Evolutionary conservation across 768 basidiomycete species (phyloP).

Genomic region (Leccinum variicolor): DNA sequence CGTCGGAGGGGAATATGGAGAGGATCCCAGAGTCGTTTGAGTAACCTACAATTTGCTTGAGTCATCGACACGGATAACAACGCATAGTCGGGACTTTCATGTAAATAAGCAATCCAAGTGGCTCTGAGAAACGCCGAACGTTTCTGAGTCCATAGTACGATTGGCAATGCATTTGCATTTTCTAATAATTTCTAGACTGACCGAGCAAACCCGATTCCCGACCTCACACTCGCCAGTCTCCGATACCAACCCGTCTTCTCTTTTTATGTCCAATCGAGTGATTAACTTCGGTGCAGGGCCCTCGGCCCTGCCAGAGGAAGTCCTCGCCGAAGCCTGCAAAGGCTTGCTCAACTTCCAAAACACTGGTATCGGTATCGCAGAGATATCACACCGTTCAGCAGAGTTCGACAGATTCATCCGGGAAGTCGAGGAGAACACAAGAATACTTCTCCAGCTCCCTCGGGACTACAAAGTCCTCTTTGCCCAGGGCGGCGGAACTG

Average conservation of each 20-base stretch:
- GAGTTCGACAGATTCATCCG: slow-evolving; percentile 75
- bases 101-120: not conserved
- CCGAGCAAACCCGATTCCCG: not conserved
- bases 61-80: not conserved
- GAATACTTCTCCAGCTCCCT: slow-evolving; percentile 78
- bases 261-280: slow-evolving; percentile 40
- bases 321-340: slow-evolving; percentile 77
- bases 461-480: slow-evolving; percentile 83
- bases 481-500: slow-evolving; percentile 91
- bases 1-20: slow-evolving; percentile 26
- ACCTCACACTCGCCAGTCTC: not conserved
- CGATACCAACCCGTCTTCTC: not conserved
- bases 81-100: not conserved
- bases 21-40: slow-evolving; percentile 24
- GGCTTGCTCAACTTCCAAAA: slow-evolving; percentile 88
- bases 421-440: slow-evolving; percentile 61
- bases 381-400: slow-evolving; percentile 93
- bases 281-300: slow-evolving; percentile 96
- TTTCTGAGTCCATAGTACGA: no score
- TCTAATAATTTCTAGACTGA: no score
- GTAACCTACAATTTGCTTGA: slow-evolving; percentile 25
- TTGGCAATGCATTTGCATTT: no score
- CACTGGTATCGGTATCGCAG: slow-evolving; percentile 94
- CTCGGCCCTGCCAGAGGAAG: slow-evolving; percentile 83
- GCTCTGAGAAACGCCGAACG: not conserved